Percentiles rank a stretch among this genome's conserved stretches.
Evolutionary conservation across 1,139 yeast species (phyloP).

Genomic region (Debaryomycetaceae sp.): DNA sequence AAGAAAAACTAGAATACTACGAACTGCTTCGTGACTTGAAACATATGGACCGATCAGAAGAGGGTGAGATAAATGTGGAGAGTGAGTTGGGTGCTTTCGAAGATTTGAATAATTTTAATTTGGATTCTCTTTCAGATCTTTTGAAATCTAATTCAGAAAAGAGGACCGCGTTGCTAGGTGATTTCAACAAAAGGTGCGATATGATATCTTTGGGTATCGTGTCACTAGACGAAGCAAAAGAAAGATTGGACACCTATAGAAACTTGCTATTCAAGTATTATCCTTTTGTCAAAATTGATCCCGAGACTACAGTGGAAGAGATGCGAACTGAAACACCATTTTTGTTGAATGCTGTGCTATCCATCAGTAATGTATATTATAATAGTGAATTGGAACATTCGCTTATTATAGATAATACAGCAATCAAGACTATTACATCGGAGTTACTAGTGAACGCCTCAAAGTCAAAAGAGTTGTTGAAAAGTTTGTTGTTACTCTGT

Average conservation of each 20-base stretch:
- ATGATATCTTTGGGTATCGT: constrained; percentile 47
- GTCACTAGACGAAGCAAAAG: constrained; percentile 47
- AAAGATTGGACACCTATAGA: constrained; percentile 42
- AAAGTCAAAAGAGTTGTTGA: constrained; percentile 66
- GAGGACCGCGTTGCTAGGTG: constrained; percentile 30
- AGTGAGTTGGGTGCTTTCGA: constrained; percentile 34
- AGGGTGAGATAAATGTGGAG: constrained; percentile 22
- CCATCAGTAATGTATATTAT: constrained; percentile 36
- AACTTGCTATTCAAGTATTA: constrained; percentile 34
- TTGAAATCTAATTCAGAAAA: constrained; percentile 34
- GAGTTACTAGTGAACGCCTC: constrained; percentile 71
- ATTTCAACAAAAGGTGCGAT: constrained; percentile 27
- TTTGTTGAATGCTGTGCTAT: constrained; percentile 62
- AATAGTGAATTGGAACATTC: constrained; percentile 20
- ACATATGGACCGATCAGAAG: constrained; percentile 17
- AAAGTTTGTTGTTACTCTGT: constrained; percentile 57
- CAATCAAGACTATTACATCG: constrained; percentile 53
- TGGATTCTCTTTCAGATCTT: constrained; percentile 37
- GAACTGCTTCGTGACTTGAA: neutral
- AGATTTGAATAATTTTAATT: constrained; percentile 21
- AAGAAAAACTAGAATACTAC: neutral
- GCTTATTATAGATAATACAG: constrained; percentile 50
- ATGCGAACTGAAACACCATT: constrained; percentile 54
- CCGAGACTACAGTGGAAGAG: constrained; percentile 38
- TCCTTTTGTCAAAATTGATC: constrained; percentile 56